Evolutionary conservation across 78 protist genomes (phyloP), one percentile per base, ranked within the genome.

Genomic region (Trichosphaerium sp.): DNA sequence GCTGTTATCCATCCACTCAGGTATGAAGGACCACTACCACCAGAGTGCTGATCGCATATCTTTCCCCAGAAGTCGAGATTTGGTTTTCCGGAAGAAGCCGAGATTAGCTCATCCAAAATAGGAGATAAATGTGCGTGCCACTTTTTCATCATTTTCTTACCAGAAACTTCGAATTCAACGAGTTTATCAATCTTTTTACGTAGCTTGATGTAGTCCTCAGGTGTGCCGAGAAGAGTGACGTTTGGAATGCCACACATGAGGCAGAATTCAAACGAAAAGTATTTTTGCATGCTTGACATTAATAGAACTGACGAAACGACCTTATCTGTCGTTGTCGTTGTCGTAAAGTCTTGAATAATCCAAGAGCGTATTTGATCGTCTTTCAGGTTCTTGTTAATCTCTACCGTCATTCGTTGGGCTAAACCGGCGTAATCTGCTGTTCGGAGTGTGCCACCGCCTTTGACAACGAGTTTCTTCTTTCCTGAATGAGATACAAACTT

Each of bases 1-100:
- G 26, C 82, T 3, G 78, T 75, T 4, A 76, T 72, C 82, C 82
- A 76, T 3, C 82, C 82, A n/a, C n/a, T n/a, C n/a, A n/a, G 18
- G 76, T 71, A 76, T 10, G 68, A 38, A 6, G 78, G 79, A 29
- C 75, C 75, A 1, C 61, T 40, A 8, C 82, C 82, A 43, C 48
- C 79, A 0, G 75, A 60, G 21, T 26, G 43, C 23, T 69, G 12
- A 31, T 40, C 43, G 0, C 63, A 67, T 51, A 76, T 75, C n/a
- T 32, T 41, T 28, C 47, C 71, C 79, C 71, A 76, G 69, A 58
- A 76, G 4, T 67, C 21, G 4, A 38, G n/a, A 3, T 69, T 60
- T 4, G 79, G 63, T 38, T 43, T 34, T 5, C 82, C 82, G 4
- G 44, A 21, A 5, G 74, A 56, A 1, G 70, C 31, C 8, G 1